Percentiles rank a stretch among this genome's conserved stretches.
These are phyloP conservation scores for Chaetoceros tenuissimus DNA, from an alignment of 108 stramenopile species.

Conservation along the genomic window DNA sequence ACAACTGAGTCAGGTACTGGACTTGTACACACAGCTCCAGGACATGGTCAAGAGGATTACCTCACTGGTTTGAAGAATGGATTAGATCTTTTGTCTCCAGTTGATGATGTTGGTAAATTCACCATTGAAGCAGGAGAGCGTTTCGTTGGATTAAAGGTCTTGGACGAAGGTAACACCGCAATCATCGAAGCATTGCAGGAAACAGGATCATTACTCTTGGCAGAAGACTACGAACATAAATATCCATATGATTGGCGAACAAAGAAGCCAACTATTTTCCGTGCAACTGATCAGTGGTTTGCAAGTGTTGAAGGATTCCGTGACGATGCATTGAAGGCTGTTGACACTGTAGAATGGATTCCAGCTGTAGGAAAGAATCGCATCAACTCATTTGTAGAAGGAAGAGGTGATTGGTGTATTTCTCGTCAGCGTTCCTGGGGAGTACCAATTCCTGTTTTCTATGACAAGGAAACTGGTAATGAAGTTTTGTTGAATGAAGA, in stretches of 20 bases:
- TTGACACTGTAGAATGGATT: constrained; percentile 90
- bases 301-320: constrained; percentile 92
- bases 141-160: constrained; percentile 78
- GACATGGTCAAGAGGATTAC: constrained; percentile 99
- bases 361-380: constrained; percentile 91
- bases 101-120: constrained; percentile 91
- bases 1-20: constrained; percentile 98
- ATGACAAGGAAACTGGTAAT: constrained; percentile 72
- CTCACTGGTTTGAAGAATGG: constrained; percentile 80
- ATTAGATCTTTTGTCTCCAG: constrained; percentile 78
- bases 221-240: constrained; percentile 92
- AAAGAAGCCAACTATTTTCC: constrained; percentile 98
- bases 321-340: constrained; percentile 78
- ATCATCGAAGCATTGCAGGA: constrained; percentile 77
- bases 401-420: constrained; percentile 97
- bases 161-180: constrained; percentile 84
- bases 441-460: constrained; percentile 98
- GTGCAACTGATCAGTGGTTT: constrained; percentile 99
- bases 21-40: constrained; percentile 98
- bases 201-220: constrained; percentile 68
- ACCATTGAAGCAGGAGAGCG: constrained; percentile 87
- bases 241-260: constrained; percentile 99
- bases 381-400: constrained; percentile 75
- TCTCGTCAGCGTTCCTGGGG: constrained; percentile 98
- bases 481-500: constrained; percentile 82